Conservation (phyloP, 2,329 filamentous ascomycete species). For the Aspergillus transmontanensis region DNA sequence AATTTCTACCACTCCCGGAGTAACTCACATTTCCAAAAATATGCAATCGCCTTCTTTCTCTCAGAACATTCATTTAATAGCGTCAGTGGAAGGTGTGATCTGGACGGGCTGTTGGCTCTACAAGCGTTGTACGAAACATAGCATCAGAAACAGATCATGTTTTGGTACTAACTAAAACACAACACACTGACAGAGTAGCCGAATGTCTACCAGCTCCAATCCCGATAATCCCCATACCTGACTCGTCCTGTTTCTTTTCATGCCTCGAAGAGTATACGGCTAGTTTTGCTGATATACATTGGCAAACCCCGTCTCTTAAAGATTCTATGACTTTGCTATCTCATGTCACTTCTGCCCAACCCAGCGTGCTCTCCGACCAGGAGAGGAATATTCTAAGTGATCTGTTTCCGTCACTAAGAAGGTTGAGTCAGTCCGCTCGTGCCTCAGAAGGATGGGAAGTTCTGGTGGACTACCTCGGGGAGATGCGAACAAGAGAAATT, state of each 20-base stretch:
- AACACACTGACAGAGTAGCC: constrained; percentile 19
- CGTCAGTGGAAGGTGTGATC: constrained; percentile 21
- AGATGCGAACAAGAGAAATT: constrained; percentile 31
- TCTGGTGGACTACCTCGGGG: constrained; percentile 37
- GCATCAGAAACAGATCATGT: not conserved
- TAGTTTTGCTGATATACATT: constrained; percentile 35
- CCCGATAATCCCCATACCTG: constrained; percentile 38
- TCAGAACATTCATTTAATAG: constrained; percentile 24
- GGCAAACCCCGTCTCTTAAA: constrained; percentile 2
- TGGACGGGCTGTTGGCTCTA: constrained; percentile 24
- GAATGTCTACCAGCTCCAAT: constrained; percentile 23
- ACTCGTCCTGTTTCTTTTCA: constrained; percentile 21
- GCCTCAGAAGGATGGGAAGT: constrained; percentile 23
- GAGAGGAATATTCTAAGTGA: constrained; percentile 35
- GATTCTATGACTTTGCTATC: constrained; percentile 26
- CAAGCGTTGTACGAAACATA: constrained; percentile 27
- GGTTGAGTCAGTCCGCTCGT: constrained; percentile 21
- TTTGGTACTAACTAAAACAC: not conserved
- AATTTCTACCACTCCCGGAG: constrained; percentile 10
- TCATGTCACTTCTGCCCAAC: constrained; percentile 19
- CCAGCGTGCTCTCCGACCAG: constrained; percentile 27
- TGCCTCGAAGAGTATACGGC: constrained; percentile 34
- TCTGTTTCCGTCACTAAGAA: constrained; percentile 28
- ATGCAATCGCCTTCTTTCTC: constrained; percentile 27
- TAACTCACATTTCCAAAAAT: not conserved